A percentile compares a stretch with the other conserved stretches of the same genome.
These are phyloP conservation scores for Beauveria sp. DNA, from an alignment of 2,329 filamentous ascomycete species.

Conservation along the genomic window DNA sequence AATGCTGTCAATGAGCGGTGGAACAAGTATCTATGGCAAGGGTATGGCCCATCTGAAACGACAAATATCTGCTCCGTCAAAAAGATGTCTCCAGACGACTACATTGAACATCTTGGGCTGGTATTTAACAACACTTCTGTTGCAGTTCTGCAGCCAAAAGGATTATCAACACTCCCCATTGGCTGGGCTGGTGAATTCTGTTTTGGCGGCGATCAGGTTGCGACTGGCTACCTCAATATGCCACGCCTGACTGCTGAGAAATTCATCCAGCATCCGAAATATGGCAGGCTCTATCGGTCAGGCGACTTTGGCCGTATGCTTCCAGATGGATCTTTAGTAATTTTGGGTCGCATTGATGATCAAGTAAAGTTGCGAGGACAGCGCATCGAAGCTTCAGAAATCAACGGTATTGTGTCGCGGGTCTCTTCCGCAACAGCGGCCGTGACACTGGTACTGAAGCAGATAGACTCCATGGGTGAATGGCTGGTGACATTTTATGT, in stretches of 20 bases:
- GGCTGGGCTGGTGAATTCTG: slow-evolving; percentile 77
- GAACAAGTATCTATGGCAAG: slow-evolving; percentile 66
- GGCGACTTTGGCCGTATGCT: slow-evolving; percentile 78
- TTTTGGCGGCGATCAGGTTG: slow-evolving; percentile 79
- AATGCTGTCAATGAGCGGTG: slow-evolving; percentile 62
- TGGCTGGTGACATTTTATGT: slow-evolving; percentile 66
- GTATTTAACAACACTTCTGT: slow-evolving; percentile 69
- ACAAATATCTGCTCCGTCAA: slow-evolving; percentile 82
- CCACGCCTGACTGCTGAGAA: slow-evolving; percentile 54
- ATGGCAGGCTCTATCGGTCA: slow-evolving; percentile 71
- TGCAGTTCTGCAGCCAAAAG: slow-evolving; percentile 47
- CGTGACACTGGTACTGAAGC: slow-evolving; percentile 50
- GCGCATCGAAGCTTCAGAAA: slow-evolving; percentile 70
- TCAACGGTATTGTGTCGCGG: slow-evolving; percentile 54
- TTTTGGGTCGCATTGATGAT: slow-evolving; percentile 66
- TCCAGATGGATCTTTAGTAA: slow-evolving; percentile 65
- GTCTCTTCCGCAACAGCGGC: slow-evolving; percentile 50
- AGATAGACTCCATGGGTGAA: slow-evolving; percentile 30
- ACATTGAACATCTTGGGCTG: slow-evolving; percentile 68
- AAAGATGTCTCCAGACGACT: slow-evolving; percentile 48
- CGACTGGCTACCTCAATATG: slow-evolving; percentile 63
- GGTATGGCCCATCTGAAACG: slow-evolving; percentile 77
- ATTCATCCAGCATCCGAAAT: slow-evolving; percentile 60
- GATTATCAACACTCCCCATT: slow-evolving; percentile 49
- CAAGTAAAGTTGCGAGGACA: slow-evolving; percentile 79